These are phyloP conservation scores for Pinus taeda DNA, from an alignment of 75 land plant species.

Conservation along the genomic window DNA sequence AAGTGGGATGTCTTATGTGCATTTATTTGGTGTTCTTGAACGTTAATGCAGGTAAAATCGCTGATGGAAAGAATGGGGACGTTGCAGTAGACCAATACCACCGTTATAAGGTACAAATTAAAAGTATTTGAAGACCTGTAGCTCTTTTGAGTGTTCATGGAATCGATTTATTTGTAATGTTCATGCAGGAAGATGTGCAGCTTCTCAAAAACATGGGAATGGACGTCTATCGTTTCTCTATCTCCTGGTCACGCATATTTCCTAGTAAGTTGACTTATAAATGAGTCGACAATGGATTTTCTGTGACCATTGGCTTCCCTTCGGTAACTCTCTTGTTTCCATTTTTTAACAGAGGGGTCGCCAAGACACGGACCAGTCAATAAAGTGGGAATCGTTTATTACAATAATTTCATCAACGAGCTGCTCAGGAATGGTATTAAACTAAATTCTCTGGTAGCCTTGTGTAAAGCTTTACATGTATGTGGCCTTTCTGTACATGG, in stretches of 20 bases:
- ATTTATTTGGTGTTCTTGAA: background rate
- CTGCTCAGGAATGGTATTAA: too few relatives aligned
- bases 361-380: too few relatives aligned
- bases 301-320: too few relatives aligned
- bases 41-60: constrained; percentile 15
- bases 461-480: too few relatives aligned
- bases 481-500: too few relatives aligned
- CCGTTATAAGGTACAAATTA: constrained; percentile 33
- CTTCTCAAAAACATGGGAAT: constrained; percentile 23
- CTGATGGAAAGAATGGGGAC: constrained; percentile 30
- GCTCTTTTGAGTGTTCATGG: background rate
- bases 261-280: constrained; percentile 16
- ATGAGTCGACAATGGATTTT: too few relatives aligned
- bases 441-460: too few relatives aligned
- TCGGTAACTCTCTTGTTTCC: too few relatives aligned
- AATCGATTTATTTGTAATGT: background rate
- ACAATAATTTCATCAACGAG: too few relatives aligned
- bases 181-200: constrained; percentile 27
- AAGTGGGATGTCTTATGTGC: background rate
- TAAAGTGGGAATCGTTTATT: too few relatives aligned
- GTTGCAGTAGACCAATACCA: constrained; percentile 37
- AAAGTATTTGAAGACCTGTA: background rate
- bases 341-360: too few relatives aligned
- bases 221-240: constrained; percentile 34
- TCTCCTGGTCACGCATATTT: constrained; percentile 31